Conservation (phyloP, 345 rosid genomes). For the Stellera chamaejasme region DNA sequence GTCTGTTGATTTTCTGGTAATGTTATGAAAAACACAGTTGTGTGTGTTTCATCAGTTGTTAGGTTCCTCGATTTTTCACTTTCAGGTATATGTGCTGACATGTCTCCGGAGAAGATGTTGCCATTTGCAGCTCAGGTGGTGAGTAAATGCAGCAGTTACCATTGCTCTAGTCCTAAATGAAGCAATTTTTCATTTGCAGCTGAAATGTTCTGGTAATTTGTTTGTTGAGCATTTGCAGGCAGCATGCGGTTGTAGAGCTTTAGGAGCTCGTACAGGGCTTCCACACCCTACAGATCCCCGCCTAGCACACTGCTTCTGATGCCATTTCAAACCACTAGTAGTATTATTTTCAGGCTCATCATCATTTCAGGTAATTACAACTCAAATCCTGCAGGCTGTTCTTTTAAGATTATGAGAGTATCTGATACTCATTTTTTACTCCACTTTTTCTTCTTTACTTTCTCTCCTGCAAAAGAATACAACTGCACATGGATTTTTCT, state of each 20-base stretch:
- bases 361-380: too few species aligned
- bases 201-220: background rate
- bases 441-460: too few species aligned
- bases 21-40: too few species aligned
- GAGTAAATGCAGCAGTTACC: constrained; percentile 10
- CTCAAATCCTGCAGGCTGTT: too few species aligned
- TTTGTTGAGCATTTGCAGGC: constrained; percentile 47
- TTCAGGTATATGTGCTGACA: constrained; percentile 50
- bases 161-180: background rate
- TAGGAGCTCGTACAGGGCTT: constrained; percentile 82
- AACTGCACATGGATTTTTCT: too few species aligned
- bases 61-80: background rate
- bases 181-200: background rate
- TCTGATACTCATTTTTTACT: too few species aligned
- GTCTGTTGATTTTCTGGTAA: too few species aligned
- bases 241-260: constrained; percentile 57
- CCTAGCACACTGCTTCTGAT: constrained; percentile 25
- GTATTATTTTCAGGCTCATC: too few species aligned
- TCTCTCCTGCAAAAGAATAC: too few species aligned
- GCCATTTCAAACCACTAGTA: too few species aligned
- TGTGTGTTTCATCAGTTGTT: too few species aligned
- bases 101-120: constrained; percentile 73
- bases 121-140: constrained; percentile 91
- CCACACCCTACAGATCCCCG: constrained; percentile 48
- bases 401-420: too few species aligned